Conservation (phyloP, 345 rosid species). For the Camelina neglecta region DNA sequence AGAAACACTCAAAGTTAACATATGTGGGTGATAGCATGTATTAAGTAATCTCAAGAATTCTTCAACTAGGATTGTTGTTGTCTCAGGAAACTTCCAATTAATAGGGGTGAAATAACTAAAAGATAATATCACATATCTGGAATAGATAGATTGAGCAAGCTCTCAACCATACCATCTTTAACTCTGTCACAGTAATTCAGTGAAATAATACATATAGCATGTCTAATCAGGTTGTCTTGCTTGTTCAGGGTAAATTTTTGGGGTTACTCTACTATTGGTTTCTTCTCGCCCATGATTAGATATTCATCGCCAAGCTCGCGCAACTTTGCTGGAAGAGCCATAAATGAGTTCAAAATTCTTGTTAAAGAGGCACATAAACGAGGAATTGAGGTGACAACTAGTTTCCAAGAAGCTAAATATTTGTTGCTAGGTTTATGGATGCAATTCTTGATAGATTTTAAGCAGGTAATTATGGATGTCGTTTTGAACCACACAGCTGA, state of each 20-base stretch:
- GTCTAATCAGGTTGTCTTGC: slow-evolving; percentile 35
- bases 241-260: slow-evolving; percentile 88
- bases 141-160: slow-evolving; percentile 15
- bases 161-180: slow-evolving; percentile 12
- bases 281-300: slow-evolving; percentile 93
- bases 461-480: slow-evolving; percentile 92
- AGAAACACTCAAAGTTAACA: slow-evolving; percentile 16
- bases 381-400: slow-evolving; percentile 81
- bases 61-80: slow-evolving; percentile 18
- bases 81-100: not conserved
- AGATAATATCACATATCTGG: slow-evolving; percentile 12
- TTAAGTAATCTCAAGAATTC: slow-evolving; percentile 1
- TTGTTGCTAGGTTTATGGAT: slow-evolving; percentile 21
- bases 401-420: slow-evolving; percentile 28
- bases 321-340: slow-evolving; percentile 69
- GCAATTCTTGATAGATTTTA: slow-evolving; percentile 39
- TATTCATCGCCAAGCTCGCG: slow-evolving; percentile 69
- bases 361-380: slow-evolving; percentile 93
- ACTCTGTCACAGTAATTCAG: not conserved
- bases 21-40: slow-evolving; percentile 2
- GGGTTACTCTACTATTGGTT: slow-evolving; percentile 93
- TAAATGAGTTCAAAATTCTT: slow-evolving; percentile 86
- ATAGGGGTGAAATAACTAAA: slow-evolving; percentile 6
- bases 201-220: slow-evolving; percentile 18
- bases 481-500: slow-evolving; percentile 98